These are phyloP conservation scores for Globisporangium barbulae DNA, from an alignment of 352 stramenopile genomes.

Conservation along the genomic window DNA sequence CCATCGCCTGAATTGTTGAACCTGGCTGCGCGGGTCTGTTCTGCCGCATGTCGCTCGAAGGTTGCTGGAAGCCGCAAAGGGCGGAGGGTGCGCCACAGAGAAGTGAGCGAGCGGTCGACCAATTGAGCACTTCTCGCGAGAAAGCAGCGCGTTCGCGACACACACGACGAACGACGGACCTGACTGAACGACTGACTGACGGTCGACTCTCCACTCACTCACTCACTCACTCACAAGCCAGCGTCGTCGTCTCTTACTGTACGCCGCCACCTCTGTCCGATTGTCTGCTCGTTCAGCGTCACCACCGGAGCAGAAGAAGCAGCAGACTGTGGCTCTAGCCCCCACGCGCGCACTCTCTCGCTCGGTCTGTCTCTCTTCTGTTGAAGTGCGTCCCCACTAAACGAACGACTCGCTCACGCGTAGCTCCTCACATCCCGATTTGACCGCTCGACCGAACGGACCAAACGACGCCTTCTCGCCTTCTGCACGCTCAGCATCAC, in stretches of 20 bases:
- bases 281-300: neutral
- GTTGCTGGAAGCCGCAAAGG: no score
- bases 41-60: neutral
- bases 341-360: neutral
- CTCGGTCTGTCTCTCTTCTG: slow-evolving; percentile 12
- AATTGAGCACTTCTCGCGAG: neutral
- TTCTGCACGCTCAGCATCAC: neutral
- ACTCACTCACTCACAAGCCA: neutral
- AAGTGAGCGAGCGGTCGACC: neutral
- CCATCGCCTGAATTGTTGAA: neutral
- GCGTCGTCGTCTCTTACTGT: neutral
- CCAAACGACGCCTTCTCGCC: neutral
- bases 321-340: slow-evolving; percentile 5
- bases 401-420: neutral
- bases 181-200: neutral
- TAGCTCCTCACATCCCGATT: slow-evolving; percentile 10
- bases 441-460: neutral
- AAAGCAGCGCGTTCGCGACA: slow-evolving; percentile 7
- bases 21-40: neutral
- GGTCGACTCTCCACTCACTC: neutral
- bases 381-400: slow-evolving; percentile 6
- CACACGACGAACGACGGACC: neutral
- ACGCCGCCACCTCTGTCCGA: neutral
- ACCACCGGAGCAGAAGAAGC: slow-evolving; percentile 6
- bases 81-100: neutral